These are phyloP conservation scores for Colletotrichum orbiculare DNA, from an alignment of 2,329 filamentous ascomycete genomes.

Conservation along the genomic window DNA sequence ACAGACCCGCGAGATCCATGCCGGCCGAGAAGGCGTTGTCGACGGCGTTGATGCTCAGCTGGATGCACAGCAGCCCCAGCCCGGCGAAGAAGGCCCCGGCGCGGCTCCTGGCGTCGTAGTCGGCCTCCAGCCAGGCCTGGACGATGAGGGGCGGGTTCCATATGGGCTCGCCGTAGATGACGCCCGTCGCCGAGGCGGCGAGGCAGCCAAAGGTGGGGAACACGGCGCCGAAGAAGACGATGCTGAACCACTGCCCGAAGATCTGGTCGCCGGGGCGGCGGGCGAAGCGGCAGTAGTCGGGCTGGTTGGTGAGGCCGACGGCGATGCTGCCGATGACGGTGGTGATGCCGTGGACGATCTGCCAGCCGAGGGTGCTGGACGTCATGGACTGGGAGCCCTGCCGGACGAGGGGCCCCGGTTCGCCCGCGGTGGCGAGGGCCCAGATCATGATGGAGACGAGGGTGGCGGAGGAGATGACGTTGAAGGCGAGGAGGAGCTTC, in stretches of 20 bases:
- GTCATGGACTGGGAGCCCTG: constrained; percentile 32
- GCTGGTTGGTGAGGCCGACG: constrained; percentile 57
- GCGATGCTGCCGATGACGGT: constrained; percentile 56
- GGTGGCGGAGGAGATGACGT: constrained; percentile 44
- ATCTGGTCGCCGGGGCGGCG: constrained; percentile 52
- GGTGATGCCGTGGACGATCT: constrained; percentile 51
- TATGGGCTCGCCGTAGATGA: constrained; percentile 48
- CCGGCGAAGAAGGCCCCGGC: constrained; percentile 37
- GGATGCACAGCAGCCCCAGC: constrained; percentile 34
- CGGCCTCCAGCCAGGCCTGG: constrained; percentile 26
- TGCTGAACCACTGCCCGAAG: constrained; percentile 51
- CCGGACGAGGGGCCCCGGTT: constrained; percentile 43
- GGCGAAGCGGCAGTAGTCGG: constrained; percentile 57
- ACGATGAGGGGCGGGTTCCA: constrained; percentile 52
- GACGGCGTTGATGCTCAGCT: constrained; percentile 37
- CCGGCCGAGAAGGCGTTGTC: constrained; percentile 52
- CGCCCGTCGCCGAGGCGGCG: constrained; percentile 42
- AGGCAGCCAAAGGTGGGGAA: constrained; percentile 52
- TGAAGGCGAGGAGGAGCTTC: constrained; percentile 43
- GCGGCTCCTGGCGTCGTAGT: constrained; percentile 26
- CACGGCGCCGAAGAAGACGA: constrained; percentile 52
- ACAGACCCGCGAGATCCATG: constrained; percentile 65
- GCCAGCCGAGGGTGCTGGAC: constrained; percentile 47
- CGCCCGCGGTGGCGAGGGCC: constrained; percentile 46
- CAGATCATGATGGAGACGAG: constrained; percentile 50